Evolutionary conservation across 257 asterid genomes (phyloP).

Genomic region (Buddleja alternifolia): DNA sequence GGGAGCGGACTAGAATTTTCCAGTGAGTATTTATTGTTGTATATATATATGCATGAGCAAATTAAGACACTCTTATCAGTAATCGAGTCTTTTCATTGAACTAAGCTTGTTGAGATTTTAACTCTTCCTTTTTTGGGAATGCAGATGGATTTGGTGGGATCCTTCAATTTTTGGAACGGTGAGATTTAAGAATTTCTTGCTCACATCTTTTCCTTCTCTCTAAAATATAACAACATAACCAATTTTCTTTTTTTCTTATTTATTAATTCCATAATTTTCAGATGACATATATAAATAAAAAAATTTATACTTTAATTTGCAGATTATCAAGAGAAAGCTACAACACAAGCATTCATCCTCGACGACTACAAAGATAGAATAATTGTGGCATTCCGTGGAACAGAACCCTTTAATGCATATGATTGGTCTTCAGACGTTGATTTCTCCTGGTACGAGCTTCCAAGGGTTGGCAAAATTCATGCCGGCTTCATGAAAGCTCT

Average conservation of each 20-base stretch:
- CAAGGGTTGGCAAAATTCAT: constrained; percentile 26
- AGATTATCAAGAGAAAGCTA: constrained; percentile 33
- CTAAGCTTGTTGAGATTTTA: not conserved
- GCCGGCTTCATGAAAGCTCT: constrained; percentile 43
- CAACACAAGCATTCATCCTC: constrained; percentile 31
- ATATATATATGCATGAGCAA: too few relatives aligned
- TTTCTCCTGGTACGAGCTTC: constrained; percentile 31
- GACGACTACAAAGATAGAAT: constrained; percentile 24
- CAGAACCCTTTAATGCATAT: constrained; percentile 25
- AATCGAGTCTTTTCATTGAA: too few relatives aligned
- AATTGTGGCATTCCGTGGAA: constrained; percentile 29
- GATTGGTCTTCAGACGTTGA: constrained; percentile 33
- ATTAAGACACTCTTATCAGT: too few relatives aligned
- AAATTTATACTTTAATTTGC: not conserved
- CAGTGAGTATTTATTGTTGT: too few relatives aligned
- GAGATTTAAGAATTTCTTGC: too few relatives aligned
- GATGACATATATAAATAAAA: too few relatives aligned
- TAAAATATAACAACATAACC: too few relatives aligned
- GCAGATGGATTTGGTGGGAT: constrained; percentile 50
- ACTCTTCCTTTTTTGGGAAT: not conserved
- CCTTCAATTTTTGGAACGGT: constrained; percentile 36
- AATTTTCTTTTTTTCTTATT: too few relatives aligned
- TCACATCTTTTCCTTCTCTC: too few relatives aligned
- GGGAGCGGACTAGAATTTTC: too few relatives aligned
- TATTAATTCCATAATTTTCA: too few relatives aligned